Evolutionary conservation across 179 eudicot genomes (phyloP).

Genomic region (Carnegiea gigantea): DNA sequence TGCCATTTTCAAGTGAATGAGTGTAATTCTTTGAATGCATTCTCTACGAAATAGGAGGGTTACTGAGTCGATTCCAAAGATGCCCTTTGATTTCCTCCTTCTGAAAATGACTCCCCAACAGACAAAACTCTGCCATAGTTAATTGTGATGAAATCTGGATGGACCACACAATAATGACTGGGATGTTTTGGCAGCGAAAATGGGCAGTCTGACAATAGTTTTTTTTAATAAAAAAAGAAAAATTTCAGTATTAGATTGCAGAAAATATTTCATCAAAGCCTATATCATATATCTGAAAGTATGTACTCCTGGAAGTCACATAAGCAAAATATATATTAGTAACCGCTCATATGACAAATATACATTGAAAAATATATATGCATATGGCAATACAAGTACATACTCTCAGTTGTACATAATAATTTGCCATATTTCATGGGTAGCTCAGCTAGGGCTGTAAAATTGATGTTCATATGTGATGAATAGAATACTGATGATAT

Average conservation of each 20-base stretch:
- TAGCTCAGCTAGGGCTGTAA: neutral
- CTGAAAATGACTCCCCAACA: constrained; percentile 1
- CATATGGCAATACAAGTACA: no score
- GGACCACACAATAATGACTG: neutral
- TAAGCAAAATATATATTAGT: no score
- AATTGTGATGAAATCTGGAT: neutral
- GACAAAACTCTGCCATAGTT: constrained; percentile 14
- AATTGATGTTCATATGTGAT: neutral
- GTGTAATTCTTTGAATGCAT: neutral
- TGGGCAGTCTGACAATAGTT: constrained; percentile 14
- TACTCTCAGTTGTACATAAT: no score
- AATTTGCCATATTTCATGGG: neutral
- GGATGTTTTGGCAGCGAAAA: neutral
- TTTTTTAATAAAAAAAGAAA: neutral
- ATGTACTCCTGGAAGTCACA: no score
- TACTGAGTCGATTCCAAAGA: neutral
- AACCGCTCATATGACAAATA: no score
- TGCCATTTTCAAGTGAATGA: neutral
- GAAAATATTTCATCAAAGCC: neutral
- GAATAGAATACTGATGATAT: neutral
- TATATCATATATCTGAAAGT: no score
- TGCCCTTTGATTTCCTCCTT: neutral
- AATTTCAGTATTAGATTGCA: neutral
- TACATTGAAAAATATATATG: no score
- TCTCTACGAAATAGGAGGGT: neutral